A percentile compares a stretch with the other conserved stretches of the same genome.
These are phyloP conservation scores for Clarireedia sp. DNA, from an alignment of 2,329 filamentous ascomycete species.

Conservation along the genomic window DNA sequence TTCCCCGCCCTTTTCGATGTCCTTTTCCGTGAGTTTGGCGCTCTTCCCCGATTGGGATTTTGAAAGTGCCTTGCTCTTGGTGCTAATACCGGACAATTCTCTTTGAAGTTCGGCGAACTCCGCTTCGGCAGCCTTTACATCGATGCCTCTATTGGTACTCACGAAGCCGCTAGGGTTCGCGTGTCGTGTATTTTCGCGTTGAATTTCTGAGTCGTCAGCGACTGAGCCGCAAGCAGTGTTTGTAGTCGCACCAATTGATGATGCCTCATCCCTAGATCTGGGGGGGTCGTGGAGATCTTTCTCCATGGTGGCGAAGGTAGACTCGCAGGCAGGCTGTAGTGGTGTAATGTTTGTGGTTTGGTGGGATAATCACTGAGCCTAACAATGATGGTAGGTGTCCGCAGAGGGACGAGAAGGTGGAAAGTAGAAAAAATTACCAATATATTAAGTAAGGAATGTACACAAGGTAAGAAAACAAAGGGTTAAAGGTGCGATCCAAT, in stretches of 20 bases:
- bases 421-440: not conserved
- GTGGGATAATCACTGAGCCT: not conserved
- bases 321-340: not conserved
- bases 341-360: not conserved
- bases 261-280: not conserved
- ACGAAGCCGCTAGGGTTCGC: conserved; percentile 42
- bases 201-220: conserved; percentile 36
- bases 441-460: not conserved
- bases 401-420: not conserved
- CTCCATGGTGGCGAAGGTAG: not conserved
- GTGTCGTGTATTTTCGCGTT: conserved; percentile 24
- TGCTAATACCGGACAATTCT: conserved; percentile 50
- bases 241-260: not conserved
- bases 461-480: not conserved
- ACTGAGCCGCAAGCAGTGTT: not conserved
- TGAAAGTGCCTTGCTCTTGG: conserved; percentile 44
- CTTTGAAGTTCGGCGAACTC: conserved; percentile 63
- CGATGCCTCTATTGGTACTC: conserved; percentile 38
- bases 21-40: conserved; percentile 29
- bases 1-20: conserved; percentile 48
- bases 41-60: conserved; percentile 34
- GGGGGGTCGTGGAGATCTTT: conserved; percentile 1
- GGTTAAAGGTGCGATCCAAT: not conserved
- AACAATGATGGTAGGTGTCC: not conserved
- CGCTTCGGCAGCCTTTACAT: conserved; percentile 56